Percentiles rank a stretch among this genome's conserved stretches.
These are phyloP conservation scores for Penicillium expansum DNA, from an alignment of 2,329 filamentous ascomycete genomes.

Conservation along the genomic window DNA sequence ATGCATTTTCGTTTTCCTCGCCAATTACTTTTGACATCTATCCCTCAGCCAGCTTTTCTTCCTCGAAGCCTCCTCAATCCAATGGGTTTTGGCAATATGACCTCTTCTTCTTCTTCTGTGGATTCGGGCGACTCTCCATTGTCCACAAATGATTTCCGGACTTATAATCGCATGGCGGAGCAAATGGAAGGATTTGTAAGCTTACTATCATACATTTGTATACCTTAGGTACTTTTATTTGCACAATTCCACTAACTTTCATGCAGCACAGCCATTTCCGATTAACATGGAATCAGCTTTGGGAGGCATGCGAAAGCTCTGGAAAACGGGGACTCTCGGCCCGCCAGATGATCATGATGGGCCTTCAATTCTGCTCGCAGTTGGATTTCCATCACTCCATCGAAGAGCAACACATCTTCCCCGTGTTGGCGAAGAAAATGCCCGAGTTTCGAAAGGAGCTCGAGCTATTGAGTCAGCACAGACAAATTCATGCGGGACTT, in stretches of 20 bases:
- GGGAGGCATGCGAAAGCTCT: conserved; percentile 59
- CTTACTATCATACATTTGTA: conserved; percentile 7
- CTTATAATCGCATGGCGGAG: conserved; percentile 71
- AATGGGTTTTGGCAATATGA: conserved; percentile 9
- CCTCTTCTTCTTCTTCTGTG: not conserved
- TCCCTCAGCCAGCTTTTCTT: conserved; percentile 3
- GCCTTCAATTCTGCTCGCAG: conserved; percentile 66
- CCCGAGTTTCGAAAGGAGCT: conserved; percentile 68
- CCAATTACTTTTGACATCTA: conserved; percentile 5
- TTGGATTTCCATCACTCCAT: conserved; percentile 78
- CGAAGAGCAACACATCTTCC: conserved; percentile 80
- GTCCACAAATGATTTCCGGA: conserved; percentile 62
- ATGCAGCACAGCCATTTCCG: conserved; percentile 73
- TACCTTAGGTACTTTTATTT: not conserved
- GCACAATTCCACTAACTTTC: conserved; percentile 14
- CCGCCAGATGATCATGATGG: conserved; percentile 64
- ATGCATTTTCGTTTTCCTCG: conserved; percentile 14
- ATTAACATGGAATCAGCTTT: conserved; percentile 67
- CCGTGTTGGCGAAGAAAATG: conserved; percentile 72
- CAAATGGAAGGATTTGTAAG: conserved; percentile 71
- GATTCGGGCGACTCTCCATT: conserved; percentile 47
- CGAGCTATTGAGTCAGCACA: conserved; percentile 71
- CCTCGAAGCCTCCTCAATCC: not conserved
- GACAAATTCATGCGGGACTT: conserved; percentile 73
- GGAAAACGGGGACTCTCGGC: conserved; percentile 63